Evolutionary conservation across 805 yeast species (phyloP), one percentile per base, ranked within the genome.

Genomic region (Ogataea paraovalis): DNA sequence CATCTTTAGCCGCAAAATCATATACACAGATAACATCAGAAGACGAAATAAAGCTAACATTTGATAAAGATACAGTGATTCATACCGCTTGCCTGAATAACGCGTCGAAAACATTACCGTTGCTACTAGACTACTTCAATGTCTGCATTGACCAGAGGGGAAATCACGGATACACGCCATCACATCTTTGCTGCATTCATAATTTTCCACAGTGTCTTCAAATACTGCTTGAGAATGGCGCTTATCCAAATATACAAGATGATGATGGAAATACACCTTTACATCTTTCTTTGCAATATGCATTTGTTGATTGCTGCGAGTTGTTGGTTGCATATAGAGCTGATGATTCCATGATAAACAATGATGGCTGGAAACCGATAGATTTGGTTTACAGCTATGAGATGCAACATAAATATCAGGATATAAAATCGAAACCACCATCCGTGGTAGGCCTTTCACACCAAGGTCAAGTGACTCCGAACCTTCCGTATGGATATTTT

Each of bases 201-300:
- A 87, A 87, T 45, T 78, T 74, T 60, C 75, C 75, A 48, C 83
- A 81, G 33, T 83, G 91, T 53, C 71, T 85, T 41, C 79, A 75
- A 51, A 65, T 87, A 38, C 66, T 89, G 19, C 67, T 88, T 3
- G 85, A 85, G 33, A 78, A 84, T 47, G 94, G 91, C 8, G 95
- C 95, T 2, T 85, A 87, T 57, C 72, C 89, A 41, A 82, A 85
- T 55, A 62, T 80, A 4, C 82, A 80, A 46, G 96, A 94, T 61
- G 68, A 71, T 9, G 77, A 78, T 14, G 96, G 94, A 1, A 87
- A 89, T 59, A 83, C 96, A 2, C 88, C 96, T 0, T 68, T 92
- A 38, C 98, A 92, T 65, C 71, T 85, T 44, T 96, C 97, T 0
- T 75, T 87, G 54, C 83, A 85, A 46, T 79, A 74, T 56, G 92